Percentiles rank a stretch among this genome's conserved stretches.
phyloP scores from a whole-genome alignment of 2,329 filamentous ascomycete species.

The Pseudonectria foliicola region DNA sequence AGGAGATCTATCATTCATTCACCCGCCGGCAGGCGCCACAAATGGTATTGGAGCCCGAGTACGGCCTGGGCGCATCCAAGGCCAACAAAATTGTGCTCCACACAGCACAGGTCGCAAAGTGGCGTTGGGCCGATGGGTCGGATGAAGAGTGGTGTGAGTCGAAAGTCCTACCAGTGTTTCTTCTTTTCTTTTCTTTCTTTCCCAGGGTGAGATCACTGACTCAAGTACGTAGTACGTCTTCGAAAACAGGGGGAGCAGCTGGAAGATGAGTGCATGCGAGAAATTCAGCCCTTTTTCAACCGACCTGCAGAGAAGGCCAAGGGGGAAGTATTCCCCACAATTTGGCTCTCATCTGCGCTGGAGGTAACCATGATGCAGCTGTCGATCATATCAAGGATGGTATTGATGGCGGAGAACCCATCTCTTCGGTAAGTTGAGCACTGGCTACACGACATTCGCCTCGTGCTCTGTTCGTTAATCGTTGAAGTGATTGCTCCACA shows the following conservation, averaged over 20 bases:
- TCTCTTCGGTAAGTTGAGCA: constrained; percentile 23
- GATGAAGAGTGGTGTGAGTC: constrained; percentile 31
- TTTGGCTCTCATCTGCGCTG: constrained; percentile 33
- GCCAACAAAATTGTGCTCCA: constrained; percentile 35
- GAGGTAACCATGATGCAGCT: constrained; percentile 35
- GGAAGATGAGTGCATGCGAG: constrained; percentile 25
- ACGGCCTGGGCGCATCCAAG: constrained; percentile 27
- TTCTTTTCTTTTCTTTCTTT: no score
- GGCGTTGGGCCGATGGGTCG: constrained; percentile 31
- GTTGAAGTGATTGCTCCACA: constrained; percentile 16
- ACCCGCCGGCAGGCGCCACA: constrained; percentile 31
- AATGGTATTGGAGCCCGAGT: constrained; percentile 27
- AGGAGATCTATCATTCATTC: constrained; percentile 35
- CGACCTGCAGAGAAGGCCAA: constrained; percentile 27
- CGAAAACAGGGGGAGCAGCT: constrained; percentile 29
- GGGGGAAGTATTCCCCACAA: constrained; percentile 33
- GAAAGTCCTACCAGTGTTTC: neutral
- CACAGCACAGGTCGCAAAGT: constrained; percentile 34
- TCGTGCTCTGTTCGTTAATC: neutral
- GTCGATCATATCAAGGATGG: constrained; percentile 32
- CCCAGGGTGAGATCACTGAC: neutral
- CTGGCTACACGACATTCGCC: neutral
- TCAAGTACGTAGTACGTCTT: constrained; percentile 22
- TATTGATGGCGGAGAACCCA: constrained; percentile 33
- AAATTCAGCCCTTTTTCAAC: constrained; percentile 29